These are phyloP conservation scores for Leucoagaricus sp. DNA, from an alignment of 1,284 basidiomycete species.

Conservation along the genomic window DNA sequence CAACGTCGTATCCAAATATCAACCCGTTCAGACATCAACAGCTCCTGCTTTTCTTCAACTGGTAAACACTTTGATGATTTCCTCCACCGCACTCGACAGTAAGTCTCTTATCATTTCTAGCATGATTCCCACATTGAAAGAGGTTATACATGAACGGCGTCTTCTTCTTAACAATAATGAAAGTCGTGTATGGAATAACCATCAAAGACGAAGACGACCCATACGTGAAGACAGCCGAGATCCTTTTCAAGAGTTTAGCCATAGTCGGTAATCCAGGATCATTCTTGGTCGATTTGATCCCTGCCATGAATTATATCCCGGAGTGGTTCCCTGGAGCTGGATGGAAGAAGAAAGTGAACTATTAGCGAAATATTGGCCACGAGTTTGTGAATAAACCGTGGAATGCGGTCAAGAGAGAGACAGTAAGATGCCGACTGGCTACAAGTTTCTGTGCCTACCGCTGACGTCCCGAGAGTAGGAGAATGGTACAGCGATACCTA, in stretches of 20 bases:
- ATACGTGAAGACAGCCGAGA: constrained; percentile 18
- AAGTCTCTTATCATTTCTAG: too few species aligned
- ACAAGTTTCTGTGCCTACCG: constrained; percentile 8
- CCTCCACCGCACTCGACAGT: too few species aligned
- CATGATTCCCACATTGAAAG: too few species aligned
- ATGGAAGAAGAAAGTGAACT: constrained; percentile 21
- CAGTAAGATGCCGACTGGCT: constrained; percentile 15
- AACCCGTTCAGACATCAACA: too few species aligned
- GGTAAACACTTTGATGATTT: too few species aligned
- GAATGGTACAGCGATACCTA: constrained; percentile 10
- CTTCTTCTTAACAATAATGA: constrained; percentile 18
- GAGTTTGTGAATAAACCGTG: constrained; percentile 1
- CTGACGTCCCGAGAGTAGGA: constrained; percentile 14
- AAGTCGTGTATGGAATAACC: constrained; percentile 21
- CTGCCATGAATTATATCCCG: constrained; percentile 24
- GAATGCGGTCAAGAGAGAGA: constrained; percentile 4
- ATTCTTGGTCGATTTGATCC: constrained; percentile 26
- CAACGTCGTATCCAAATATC: too few species aligned
- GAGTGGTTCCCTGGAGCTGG: constrained; percentile 25
- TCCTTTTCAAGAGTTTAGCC: constrained; percentile 13
- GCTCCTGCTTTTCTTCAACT: too few species aligned
- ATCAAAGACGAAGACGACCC: constrained; percentile 18
- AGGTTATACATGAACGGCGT: not conserved
- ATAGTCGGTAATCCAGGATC: constrained; percentile 18
- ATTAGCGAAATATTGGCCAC: constrained; percentile 10